Base-by-base conservation (phyloP, 2,329 filamentous ascomycete genomes). In the Trichoderma sp. region DNA sequence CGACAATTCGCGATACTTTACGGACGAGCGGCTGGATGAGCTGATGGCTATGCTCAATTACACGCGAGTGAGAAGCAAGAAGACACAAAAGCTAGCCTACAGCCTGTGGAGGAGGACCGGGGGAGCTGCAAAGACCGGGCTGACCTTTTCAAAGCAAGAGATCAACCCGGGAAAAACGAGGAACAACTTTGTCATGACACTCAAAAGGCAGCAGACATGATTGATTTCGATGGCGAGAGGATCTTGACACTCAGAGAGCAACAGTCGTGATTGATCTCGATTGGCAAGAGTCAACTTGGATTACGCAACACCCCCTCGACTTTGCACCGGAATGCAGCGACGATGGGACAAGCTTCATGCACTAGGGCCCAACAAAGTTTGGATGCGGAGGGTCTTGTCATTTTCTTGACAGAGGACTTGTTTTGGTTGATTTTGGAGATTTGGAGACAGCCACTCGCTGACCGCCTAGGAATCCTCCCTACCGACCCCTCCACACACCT, bases 161-260 rank as follows among this genome's bases (percentile, higher is more conserved):
- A 78, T 97, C 51, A 90, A 92, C 70, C 86, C 92, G 26, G 94
- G 94, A 13, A 83, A 84, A 65, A 86, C 84, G 28, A 88, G 94
- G 77, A 99, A 99, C 80, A 98, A 99, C 76, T 99, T 98, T 79
- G 89, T 91, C 16, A 89, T 98, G 73, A 86, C 93, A 18, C 78
- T 97, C 70, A 82, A 83, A 43, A 39, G 21, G 14, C 49, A 32
- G 18, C 30, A 43, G 16, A 51, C 64, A n/a, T 68, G 43, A 69
- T 32, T 39, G 54, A 28, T 16, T 21, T 46, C 21, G 37, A 37
- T 30, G 34, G 39, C n/a, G 52, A 37, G 61, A n/a, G 13, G 2
- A 11, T 32, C 32, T 1, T 11, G 73, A 86, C 93, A 18, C 78
- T 97, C 70, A 82, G 83, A 43, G 30, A 18, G 14, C 49, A 32